Evolutionary conservation across 192 early-diverging fungal species (phyloP).

Genomic region (Linnemannia schmuckeri): DNA sequence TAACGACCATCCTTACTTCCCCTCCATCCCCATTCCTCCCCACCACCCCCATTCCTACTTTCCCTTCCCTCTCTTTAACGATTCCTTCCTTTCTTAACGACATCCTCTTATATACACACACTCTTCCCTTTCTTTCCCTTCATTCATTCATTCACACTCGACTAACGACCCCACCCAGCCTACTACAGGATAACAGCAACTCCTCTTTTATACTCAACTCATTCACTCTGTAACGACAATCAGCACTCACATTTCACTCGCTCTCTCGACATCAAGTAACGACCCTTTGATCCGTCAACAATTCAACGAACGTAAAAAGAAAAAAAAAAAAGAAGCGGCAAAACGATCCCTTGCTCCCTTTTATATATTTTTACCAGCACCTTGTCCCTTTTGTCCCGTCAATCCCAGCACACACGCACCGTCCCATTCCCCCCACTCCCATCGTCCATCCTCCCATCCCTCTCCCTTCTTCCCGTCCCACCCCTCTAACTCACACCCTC

Average conservation of each 20-base stretch:
- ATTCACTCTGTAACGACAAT: slow-evolving; percentile 1
- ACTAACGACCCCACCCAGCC: slow-evolving; percentile 24
- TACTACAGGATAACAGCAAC: slow-evolving; percentile 6
- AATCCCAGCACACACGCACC: not conserved
- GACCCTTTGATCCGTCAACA: not conserved
- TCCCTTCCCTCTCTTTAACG: slow-evolving; percentile 1
- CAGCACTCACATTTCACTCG: not conserved
- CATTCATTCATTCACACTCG: not conserved
- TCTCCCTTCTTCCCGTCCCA: slow-evolving; percentile 4
- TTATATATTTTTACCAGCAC: slow-evolving; percentile 18
- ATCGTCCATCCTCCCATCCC: no score
- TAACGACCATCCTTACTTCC: slow-evolving; percentile 5
- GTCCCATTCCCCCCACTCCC: not conserved
- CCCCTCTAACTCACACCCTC: not conserved
- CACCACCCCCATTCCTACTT: not conserved
- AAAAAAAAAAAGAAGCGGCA: not conserved
- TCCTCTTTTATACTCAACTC: not conserved
- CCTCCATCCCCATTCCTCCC: not conserved
- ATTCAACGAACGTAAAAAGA: slow-evolving; percentile 1
- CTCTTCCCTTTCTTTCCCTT: not conserved
- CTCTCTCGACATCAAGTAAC: not conserved
- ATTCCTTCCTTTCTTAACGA: slow-evolving; percentile 13
- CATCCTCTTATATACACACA: not conserved
- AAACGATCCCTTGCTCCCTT: not conserved
- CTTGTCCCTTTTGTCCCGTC: not conserved